These are phyloP conservation scores for Sporothrix inflata DNA, from an alignment of 2,329 filamentous ascomycete genomes.

Conservation along the genomic window DNA sequence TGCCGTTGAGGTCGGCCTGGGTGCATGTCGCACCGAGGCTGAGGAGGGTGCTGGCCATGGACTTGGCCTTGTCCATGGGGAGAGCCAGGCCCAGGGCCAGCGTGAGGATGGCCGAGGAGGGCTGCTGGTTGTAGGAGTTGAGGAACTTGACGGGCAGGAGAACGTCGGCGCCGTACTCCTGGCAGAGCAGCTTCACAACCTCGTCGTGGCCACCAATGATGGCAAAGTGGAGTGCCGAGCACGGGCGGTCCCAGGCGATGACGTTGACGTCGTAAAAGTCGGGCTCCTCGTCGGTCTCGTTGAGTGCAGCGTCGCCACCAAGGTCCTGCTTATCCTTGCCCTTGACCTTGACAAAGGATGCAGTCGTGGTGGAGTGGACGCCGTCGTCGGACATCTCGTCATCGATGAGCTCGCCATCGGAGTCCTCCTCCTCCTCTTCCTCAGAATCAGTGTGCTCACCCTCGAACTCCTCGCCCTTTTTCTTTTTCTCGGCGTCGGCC, in stretches of 20 bases:
- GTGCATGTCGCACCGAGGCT: slow-evolving; percentile 71
- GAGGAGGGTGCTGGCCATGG: slow-evolving; percentile 68
- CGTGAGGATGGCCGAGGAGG: slow-evolving; percentile 58
- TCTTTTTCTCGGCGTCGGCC: slow-evolving; percentile 26
- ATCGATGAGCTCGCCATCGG: slow-evolving; percentile 50
- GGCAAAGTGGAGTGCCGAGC: slow-evolving; percentile 76
- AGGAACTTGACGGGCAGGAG: slow-evolving; percentile 73
- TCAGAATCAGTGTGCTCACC: not conserved
- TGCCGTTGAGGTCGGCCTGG: slow-evolving; percentile 68
- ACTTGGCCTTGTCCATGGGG: slow-evolving; percentile 63
- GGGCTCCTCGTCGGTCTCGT: slow-evolving; percentile 67
- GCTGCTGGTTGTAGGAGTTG: slow-evolving; percentile 48
- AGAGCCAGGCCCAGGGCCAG: slow-evolving; percentile 68
- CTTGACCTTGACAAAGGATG: slow-evolving; percentile 72
- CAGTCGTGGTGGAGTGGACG: slow-evolving; percentile 61
- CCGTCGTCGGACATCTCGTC: slow-evolving; percentile 56
- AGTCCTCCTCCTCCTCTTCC: slow-evolving; percentile 29
- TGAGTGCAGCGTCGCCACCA: slow-evolving; percentile 46
- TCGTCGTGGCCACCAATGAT: slow-evolving; percentile 73
- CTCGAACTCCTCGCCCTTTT: slow-evolving; percentile 21
- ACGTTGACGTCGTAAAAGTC: slow-evolving; percentile 81
- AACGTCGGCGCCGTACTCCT: slow-evolving; percentile 76
- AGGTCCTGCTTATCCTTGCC: slow-evolving; percentile 43
- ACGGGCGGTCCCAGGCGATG: slow-evolving; percentile 76
- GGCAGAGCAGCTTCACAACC: slow-evolving; percentile 69